phyloP scores from a whole-genome alignment of 2,329 filamentous ascomycete genomes.

The Cadophora sp. region DNA sequence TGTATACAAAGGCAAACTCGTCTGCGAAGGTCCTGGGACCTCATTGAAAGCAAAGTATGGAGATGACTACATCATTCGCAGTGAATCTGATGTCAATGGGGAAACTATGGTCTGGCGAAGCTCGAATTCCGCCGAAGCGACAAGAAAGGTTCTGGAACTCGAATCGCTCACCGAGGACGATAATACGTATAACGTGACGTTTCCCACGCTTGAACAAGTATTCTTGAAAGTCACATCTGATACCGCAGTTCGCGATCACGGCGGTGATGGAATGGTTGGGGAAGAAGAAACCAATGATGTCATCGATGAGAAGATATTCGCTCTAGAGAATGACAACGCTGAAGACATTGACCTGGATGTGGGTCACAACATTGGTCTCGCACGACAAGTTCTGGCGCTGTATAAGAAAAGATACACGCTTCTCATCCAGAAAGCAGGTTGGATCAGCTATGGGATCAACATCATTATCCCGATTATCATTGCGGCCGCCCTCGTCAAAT shows the following conservation, averaged over 20 bases:
- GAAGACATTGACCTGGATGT: conserved; percentile 52
- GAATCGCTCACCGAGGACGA: conserved; percentile 57
- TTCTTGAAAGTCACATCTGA: conserved; percentile 71
- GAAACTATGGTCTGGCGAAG: conserved; percentile 33
- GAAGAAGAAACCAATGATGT: conserved; percentile 30
- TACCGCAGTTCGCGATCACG: conserved; percentile 43
- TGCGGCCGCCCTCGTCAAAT: conserved; percentile 62
- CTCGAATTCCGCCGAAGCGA: conserved; percentile 59
- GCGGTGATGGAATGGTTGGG: conserved; percentile 39
- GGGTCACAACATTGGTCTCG: conserved; percentile 60
- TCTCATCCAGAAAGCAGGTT: conserved; percentile 58
- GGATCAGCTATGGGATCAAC: conserved; percentile 64
- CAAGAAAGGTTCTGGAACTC: conserved; percentile 59
- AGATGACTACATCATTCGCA: conserved; percentile 58
- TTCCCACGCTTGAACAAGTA: conserved; percentile 71
- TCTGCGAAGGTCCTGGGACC: conserved; percentile 67
- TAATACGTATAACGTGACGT: conserved; percentile 64
- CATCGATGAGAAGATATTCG: conserved; percentile 38
- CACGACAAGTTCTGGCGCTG: conserved; percentile 63
- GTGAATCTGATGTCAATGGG: conserved; percentile 26
- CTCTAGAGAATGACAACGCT: conserved; percentile 35
- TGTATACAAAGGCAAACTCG: conserved; percentile 67
- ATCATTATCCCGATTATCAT: conserved; percentile 63
- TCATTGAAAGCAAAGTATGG: conserved; percentile 67
- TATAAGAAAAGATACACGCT: conserved; percentile 67